Conservation (phyloP, 2,329 filamentous ascomycete genomes). For the Teratosphaeria zuluensis region DNA sequence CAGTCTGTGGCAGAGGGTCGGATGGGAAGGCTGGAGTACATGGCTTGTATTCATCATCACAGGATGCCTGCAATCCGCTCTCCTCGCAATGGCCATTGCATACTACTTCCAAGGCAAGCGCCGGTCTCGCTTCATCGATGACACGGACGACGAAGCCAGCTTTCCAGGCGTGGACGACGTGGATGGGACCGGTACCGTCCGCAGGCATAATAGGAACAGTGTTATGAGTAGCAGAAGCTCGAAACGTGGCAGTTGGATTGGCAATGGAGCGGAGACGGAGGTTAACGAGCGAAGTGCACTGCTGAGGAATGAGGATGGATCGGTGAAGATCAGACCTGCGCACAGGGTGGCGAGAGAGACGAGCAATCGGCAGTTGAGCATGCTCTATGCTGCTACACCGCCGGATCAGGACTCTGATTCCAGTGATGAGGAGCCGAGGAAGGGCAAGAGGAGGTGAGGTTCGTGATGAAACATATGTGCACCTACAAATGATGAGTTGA, state of each 20-base stretch:
- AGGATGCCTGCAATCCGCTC: conserved; percentile 69
- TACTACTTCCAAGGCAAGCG: conserved; percentile 37
- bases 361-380: conserved; percentile 11
- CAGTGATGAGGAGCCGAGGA: conserved; percentile 2
- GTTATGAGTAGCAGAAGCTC: neutral
- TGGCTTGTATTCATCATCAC: conserved; percentile 90
- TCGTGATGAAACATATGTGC: neutral
- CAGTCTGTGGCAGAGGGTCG: conserved; percentile 63
- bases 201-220: neutral
- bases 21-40: conserved; percentile 80
- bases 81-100: conserved; percentile 70
- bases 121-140: neutral
- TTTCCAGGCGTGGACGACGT: conserved; percentile 4
- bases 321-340: neutral
- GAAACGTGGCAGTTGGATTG: neutral
- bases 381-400: conserved; percentile 17
- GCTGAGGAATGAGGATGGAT: conserved; percentile 2
- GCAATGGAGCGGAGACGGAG: neutral
- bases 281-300: conserved; percentile 3
- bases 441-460: neutral
- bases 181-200: conserved; percentile 3
- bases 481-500: neutral
- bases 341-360: conserved; percentile 6
- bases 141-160: neutral
- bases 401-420: conserved; percentile 15